Evolutionary conservation across 2,329 filamentous ascomycete species (phyloP).

Genomic region (Paecilomyces niveus): DNA sequence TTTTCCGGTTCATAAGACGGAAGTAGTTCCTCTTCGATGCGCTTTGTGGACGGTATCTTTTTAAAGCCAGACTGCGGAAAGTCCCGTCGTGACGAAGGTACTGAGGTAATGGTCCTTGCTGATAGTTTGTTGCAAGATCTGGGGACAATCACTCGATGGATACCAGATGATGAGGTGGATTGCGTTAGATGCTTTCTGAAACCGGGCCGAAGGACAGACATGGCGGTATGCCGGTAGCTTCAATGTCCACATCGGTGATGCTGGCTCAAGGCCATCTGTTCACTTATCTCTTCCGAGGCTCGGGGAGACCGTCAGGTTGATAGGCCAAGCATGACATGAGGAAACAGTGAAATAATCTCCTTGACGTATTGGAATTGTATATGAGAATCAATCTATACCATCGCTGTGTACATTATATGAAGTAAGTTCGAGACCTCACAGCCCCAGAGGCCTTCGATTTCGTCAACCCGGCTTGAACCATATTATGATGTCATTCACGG

Average conservation of each 20-base stretch:
- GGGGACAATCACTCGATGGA: neutral
- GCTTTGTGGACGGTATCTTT: constrained; percentile 2
- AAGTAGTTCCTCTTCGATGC: constrained; percentile 11
- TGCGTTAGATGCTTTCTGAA: neutral
- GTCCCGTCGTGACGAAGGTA: neutral
- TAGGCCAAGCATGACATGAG: neutral
- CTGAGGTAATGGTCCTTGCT: neutral
- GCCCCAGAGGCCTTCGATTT: no score
- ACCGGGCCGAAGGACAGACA: neutral
- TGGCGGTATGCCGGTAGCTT: neutral
- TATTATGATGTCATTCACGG: neutral
- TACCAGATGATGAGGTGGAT: neutral
- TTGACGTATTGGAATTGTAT: neutral
- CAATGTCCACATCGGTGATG: neutral
- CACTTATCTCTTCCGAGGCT: neutral
- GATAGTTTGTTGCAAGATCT: neutral
- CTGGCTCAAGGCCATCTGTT: neutral
- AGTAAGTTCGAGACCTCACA: neutral
- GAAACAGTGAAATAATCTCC: neutral
- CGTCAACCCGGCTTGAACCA: no score
- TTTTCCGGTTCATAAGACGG: constrained; percentile 9
- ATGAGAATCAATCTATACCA: neutral
- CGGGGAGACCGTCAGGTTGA: neutral
- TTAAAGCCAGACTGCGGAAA: constrained; percentile 9
- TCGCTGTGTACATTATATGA: neutral